These are phyloP conservation scores for Teratosphaeria zuluensis DNA, from an alignment of 2,329 filamentous ascomycete species.

Conservation along the genomic window DNA sequence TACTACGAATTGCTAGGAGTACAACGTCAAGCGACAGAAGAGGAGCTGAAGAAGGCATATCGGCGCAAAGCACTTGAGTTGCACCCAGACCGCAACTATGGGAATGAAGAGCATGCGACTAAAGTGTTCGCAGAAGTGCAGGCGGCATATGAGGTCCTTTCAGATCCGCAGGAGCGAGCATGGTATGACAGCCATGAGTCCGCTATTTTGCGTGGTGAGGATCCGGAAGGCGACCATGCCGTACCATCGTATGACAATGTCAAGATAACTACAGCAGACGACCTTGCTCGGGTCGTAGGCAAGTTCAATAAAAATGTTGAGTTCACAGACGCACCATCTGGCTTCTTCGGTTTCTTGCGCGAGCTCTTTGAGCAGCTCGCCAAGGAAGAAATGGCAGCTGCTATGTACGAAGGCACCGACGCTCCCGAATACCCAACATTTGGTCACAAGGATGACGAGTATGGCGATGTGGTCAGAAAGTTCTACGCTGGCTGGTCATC, in stretches of 20 bases:
- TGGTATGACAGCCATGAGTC: conserved; percentile 97
- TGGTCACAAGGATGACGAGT: conserved; percentile 63
- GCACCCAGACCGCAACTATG: conserved; percentile 88
- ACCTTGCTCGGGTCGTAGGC: conserved; percentile 68
- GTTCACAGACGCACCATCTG: conserved; percentile 67
- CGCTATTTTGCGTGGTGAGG: conserved; percentile 64
- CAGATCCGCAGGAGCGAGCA: conserved; percentile 85
- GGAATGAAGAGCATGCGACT: conserved; percentile 75
- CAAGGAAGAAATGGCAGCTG: conserved; percentile 67
- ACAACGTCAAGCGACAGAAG: conserved; percentile 62
- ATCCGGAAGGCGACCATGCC: conserved; percentile 38
- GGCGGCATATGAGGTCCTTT: conserved; percentile 89
- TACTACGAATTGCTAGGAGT: conserved; percentile 80
- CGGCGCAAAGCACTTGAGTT: conserved; percentile 81
- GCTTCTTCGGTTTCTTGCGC: conserved; percentile 75
- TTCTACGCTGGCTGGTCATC: conserved; percentile 77
- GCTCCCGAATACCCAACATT: conserved; percentile 68
- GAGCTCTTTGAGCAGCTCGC: conserved; percentile 73
- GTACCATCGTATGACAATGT: conserved; percentile 59
- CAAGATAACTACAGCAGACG: conserved; percentile 67
- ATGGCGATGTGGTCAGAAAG: conserved; percentile 63
- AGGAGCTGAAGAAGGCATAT: conserved; percentile 95
- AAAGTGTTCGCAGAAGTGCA: conserved; percentile 83
- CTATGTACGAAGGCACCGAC: conserved; percentile 49
- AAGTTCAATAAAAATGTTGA: conserved; percentile 70